These are phyloP conservation scores for Zostera marina DNA, from an alignment of 116 monocot genomes.

Conservation along the genomic window DNA sequence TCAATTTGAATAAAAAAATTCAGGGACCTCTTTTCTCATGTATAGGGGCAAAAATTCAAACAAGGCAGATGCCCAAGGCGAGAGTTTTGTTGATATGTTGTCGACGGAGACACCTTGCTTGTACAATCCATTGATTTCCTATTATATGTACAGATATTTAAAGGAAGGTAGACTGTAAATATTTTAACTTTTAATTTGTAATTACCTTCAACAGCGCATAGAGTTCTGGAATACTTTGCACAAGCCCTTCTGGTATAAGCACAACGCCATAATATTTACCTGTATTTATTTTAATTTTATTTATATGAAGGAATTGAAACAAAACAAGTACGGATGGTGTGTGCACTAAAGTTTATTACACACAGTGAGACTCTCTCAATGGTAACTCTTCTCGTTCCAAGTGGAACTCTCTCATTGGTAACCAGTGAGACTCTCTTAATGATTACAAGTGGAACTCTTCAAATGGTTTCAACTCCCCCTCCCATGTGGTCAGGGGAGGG, in stretches of 20 bases:
- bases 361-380: too few relatives aligned
- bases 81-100: conserved; percentile 59
- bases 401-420: too few relatives aligned
- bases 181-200: not conserved
- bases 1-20: not conserved
- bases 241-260: conserved; percentile 83
- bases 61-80: conserved; percentile 95
- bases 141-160: not conserved
- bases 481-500: too few relatives aligned
- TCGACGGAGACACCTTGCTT: conserved; percentile 55
- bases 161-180: not conserved
- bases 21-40: conserved; percentile 60
- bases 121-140: conserved; percentile 79
- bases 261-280: conserved; percentile 67
- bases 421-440: too few relatives aligned
- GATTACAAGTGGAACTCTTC: too few relatives aligned
- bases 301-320: too few relatives aligned
- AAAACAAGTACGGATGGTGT: not conserved
- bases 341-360: not conserved
- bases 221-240: conserved; percentile 77
- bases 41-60: conserved; percentile 81
- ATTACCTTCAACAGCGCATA: conserved; percentile 70
- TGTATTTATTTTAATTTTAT: conserved; percentile 15
- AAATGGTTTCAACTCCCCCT: too few relatives aligned
- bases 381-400: too few relatives aligned